Conservation (phyloP, 2,329 filamentous ascomycete genomes). For the Dryadomyces quercus-mongolicae region DNA sequence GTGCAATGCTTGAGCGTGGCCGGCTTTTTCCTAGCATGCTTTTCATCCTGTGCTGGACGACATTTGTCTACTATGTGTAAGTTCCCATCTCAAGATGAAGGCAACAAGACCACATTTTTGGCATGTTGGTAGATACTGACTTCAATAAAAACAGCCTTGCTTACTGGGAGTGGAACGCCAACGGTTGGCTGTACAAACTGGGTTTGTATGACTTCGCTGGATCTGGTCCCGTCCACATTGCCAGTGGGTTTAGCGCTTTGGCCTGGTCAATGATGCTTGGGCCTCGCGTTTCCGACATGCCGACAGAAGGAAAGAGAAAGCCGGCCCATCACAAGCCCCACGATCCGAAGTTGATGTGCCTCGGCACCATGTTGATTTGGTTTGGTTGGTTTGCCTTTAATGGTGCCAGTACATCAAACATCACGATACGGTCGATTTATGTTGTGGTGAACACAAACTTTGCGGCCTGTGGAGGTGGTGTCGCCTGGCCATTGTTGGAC, state of each 20-base stretch:
- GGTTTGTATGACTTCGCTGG: constrained; percentile 49
- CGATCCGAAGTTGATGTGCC: constrained; percentile 50
- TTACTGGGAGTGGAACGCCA: constrained; percentile 57
- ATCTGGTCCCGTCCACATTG: constrained; percentile 52
- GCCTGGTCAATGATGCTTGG: constrained; percentile 53
- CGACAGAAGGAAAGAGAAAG: constrained; percentile 26
- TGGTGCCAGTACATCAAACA: constrained; percentile 36
- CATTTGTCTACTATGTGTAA: constrained; percentile 42
- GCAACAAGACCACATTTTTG: neutral
- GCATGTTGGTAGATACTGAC: neutral
- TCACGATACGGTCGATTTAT: constrained; percentile 38
- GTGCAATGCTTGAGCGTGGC: constrained; percentile 46
- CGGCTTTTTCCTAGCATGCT: constrained; percentile 50
- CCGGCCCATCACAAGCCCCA: constrained; percentile 39
- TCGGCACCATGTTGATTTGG: constrained; percentile 55
- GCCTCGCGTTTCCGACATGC: neutral
- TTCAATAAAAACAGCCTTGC: constrained; percentile 29
- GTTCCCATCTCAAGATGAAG: neutral
- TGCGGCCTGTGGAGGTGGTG: constrained; percentile 39
- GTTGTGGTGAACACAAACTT: constrained; percentile 48
- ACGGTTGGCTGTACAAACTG: constrained; percentile 49
- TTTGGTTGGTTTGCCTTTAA: constrained; percentile 48
- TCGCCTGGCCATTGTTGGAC: constrained; percentile 41
- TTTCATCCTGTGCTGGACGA: constrained; percentile 52
- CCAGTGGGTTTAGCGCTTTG: constrained; percentile 48